phyloP scores from a whole-genome alignment of 225 moss, liverwort and hornwort species.

The Asterella californica region DNA sequence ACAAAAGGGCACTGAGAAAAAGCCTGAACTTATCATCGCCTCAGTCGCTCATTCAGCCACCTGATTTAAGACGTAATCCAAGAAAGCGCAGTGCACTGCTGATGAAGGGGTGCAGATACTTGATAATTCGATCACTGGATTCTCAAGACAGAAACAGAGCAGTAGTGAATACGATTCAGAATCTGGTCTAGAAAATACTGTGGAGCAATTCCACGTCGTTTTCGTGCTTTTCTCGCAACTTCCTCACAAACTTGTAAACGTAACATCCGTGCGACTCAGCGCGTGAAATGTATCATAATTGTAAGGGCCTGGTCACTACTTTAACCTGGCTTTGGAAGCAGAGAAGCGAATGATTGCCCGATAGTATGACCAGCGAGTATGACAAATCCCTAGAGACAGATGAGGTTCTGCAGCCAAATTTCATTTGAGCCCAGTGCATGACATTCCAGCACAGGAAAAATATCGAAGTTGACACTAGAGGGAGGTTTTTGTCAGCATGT shows the following conservation, averaged over 20 bases:
- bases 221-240: not conserved
- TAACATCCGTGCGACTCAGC: not conserved
- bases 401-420: not conserved
- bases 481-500: not conserved
- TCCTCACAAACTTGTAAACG: not conserved
- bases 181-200: too few species aligned
- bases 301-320: not conserved
- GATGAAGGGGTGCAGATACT: not conserved
- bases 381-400: not conserved
- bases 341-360: not conserved
- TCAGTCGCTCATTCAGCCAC: not conserved
- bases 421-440: too few species aligned
- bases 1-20: constrained; percentile 64
- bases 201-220: not conserved
- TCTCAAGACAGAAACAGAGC: not conserved
- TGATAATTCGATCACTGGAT: not conserved
- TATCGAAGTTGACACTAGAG: too few species aligned
- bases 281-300: not conserved
- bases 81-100: not conserved
- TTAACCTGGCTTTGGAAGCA: not conserved
- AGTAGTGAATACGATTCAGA: not conserved
- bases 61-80: not conserved
- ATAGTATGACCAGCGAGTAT: not conserved
- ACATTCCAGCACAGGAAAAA: too few species aligned
- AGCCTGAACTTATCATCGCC: not conserved